These are phyloP conservation scores for Chaetomium fimeti DNA, from an alignment of 495 filamentous ascomycete species.

Conservation along the genomic window DNA sequence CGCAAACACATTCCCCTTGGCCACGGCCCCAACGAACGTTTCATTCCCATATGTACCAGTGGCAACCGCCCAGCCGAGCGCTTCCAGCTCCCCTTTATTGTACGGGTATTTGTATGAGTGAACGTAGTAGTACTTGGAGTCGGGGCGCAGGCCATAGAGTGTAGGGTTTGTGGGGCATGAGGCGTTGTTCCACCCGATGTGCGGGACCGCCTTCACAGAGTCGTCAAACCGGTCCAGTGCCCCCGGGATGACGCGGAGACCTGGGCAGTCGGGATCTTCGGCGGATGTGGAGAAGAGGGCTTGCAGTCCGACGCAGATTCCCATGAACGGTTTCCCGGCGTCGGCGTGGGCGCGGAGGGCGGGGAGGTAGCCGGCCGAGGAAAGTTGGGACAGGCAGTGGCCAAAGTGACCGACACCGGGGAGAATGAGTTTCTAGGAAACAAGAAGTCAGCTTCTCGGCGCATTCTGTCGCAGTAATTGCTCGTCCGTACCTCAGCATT, in stretches of 20 bases:
- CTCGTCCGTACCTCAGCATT: constrained; percentile 68
- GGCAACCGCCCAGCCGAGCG: constrained; percentile 82
- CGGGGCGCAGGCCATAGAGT: constrained; percentile 71
- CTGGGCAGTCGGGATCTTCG: constrained; percentile 67
- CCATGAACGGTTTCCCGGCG: constrained; percentile 93
- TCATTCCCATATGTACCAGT: constrained; percentile 84
- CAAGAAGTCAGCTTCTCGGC: not conserved
- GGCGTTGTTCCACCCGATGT: constrained; percentile 97
- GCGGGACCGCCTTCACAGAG: constrained; percentile 80
- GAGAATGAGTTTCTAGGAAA: constrained; percentile 76
- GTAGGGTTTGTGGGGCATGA: constrained; percentile 47
- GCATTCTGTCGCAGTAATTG: not conserved
- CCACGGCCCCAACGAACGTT: constrained; percentile 87
- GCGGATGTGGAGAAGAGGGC: constrained; percentile 82
- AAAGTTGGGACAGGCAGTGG: constrained; percentile 83
- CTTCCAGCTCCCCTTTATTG: constrained; percentile 64
- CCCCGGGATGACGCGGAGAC: constrained; percentile 71
- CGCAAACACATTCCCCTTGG: constrained; percentile 77
- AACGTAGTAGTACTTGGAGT: constrained; percentile 97
- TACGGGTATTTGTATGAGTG: constrained; percentile 90
- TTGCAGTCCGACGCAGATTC: constrained; percentile 93
- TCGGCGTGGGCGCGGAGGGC: constrained; percentile 77
- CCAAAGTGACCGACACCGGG: constrained; percentile 97
- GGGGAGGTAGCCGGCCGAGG: constrained; percentile 73
- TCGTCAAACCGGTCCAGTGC: constrained; percentile 74